Percentiles rank a stretch among this genome's conserved stretches.
Conservation (phyloP, 306 rosid genomes). For the Lathyrus aphaca region DNA sequence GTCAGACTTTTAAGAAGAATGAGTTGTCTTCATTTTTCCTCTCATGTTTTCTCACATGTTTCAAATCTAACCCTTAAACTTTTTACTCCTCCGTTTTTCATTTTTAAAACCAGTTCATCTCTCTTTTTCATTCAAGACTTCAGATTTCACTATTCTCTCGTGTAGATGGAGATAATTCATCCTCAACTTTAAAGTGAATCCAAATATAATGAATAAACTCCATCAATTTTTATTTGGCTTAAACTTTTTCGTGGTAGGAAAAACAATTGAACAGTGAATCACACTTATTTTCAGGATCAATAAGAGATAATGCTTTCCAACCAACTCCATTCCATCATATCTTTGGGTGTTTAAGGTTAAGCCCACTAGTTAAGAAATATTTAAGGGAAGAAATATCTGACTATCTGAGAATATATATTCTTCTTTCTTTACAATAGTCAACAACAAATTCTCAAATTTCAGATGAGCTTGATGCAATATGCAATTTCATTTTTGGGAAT, state of each 20-base stretch:
- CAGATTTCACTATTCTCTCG: too few species aligned
- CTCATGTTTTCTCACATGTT: too few species aligned
- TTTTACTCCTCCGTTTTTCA: too few species aligned
- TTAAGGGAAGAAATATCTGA: too few species aligned
- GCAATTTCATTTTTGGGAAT: slow-evolving; percentile 10
- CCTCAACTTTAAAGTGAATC: slow-evolving; percentile 27
- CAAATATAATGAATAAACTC: neutral
- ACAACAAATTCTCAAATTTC: neutral
- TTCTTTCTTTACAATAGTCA: neutral
- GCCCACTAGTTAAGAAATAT: neutral
- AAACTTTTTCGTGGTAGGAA: neutral
- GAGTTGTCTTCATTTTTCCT: too few species aligned
- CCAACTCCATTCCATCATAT: too few species aligned
- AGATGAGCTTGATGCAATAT: slow-evolving; percentile 7
- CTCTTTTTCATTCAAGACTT: too few species aligned
- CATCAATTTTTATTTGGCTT: slow-evolving; percentile 6
- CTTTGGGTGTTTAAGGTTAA: too few species aligned
- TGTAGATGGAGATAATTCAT: too few species aligned
- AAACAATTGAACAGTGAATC: slow-evolving; percentile 3
- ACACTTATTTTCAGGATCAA: neutral
- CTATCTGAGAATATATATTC: neutral
- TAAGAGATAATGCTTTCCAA: neutral
- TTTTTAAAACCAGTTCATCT: too few species aligned
- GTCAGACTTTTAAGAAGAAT: neutral
- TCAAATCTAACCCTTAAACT: too few species aligned